These are phyloP conservation scores for Paecilomyces fulvus DNA, from an alignment of 2,329 filamentous ascomycete species.

Conservation along the genomic window DNA sequence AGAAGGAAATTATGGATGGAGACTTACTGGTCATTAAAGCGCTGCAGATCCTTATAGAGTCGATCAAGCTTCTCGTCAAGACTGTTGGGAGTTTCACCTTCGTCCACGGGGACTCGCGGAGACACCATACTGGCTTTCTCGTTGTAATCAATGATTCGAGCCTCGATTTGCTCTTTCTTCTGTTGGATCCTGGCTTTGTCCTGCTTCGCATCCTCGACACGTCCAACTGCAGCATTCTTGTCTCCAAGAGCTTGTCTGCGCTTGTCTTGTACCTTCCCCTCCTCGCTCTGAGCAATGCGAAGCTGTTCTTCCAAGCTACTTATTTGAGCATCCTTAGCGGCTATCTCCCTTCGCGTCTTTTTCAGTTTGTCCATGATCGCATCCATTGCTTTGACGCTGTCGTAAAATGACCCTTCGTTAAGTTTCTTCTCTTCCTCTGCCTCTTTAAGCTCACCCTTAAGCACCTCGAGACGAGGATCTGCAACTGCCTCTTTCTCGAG, in stretches of 20 bases:
- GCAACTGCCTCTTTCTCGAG: conserved; percentile 50
- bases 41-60: conserved; percentile 51
- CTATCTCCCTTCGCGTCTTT: conserved; percentile 25
- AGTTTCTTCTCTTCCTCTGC: conserved; percentile 42
- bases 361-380: conserved; percentile 32
- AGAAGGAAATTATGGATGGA: not conserved
- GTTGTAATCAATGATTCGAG: conserved; percentile 46
- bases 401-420: conserved; percentile 39
- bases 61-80: conserved; percentile 41
- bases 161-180: conserved; percentile 41
- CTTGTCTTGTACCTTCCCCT: conserved; percentile 40
- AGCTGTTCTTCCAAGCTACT: conserved; percentile 34
- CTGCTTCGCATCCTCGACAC: conserved; percentile 41
- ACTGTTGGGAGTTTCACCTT: conserved; percentile 54
- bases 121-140: conserved; percentile 48
- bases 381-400: conserved; percentile 39
- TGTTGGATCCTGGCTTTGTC: conserved; percentile 39
- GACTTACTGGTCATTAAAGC: conserved; percentile 44
- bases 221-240: conserved; percentile 54
- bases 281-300: conserved; percentile 49
- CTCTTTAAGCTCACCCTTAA: conserved; percentile 52
- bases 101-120: conserved; percentile 53
- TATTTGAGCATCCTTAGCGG: conserved; percentile 26
- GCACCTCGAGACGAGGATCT: conserved; percentile 55
- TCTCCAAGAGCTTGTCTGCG: conserved; percentile 48